Evolutionary conservation across 805 yeast species (phyloP).

Genomic region (Cyberlindnera saturnus): DNA sequence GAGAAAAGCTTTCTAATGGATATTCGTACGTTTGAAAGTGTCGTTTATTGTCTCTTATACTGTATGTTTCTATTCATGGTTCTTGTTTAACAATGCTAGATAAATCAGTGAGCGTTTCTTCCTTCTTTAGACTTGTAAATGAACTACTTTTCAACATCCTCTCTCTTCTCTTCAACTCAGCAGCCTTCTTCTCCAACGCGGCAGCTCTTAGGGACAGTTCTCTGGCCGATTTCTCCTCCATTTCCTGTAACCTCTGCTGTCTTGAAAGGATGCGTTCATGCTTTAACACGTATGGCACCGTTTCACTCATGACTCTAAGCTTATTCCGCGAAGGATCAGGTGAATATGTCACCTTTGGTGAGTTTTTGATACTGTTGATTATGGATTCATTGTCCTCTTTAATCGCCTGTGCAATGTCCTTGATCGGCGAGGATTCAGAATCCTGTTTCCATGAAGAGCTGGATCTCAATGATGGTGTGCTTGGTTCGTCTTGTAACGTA

Average conservation of each 20-base stretch:
- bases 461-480: constrained; percentile 13
- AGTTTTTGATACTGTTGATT: constrained; percentile 30
- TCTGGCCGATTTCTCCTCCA: constrained; percentile 72
- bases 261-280: constrained; percentile 71
- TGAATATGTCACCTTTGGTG: constrained; percentile 26
- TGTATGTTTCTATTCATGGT: not conserved
- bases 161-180: constrained; percentile 56
- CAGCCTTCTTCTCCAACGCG: constrained; percentile 68
- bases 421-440: constrained; percentile 30
- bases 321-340: constrained; percentile 48
- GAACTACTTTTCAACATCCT: constrained; percentile 34
- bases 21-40: too few relatives aligned
- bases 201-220: constrained; percentile 73
- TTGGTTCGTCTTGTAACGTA: constrained; percentile 13
- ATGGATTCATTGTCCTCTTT: constrained; percentile 33
- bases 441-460: constrained; percentile 14
- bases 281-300: constrained; percentile 77
- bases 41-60: not conserved
- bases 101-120: constrained; percentile 49
- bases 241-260: constrained; percentile 71
- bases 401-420: constrained; percentile 29
- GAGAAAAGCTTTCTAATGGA: not conserved
- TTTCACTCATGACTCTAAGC: constrained; percentile 71
- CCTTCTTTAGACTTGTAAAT: constrained; percentile 33
- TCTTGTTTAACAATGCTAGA: constrained; percentile 34